Conservation (phyloP, 441 rosid genomes). For the Syzygium syzygioides region DNA sequence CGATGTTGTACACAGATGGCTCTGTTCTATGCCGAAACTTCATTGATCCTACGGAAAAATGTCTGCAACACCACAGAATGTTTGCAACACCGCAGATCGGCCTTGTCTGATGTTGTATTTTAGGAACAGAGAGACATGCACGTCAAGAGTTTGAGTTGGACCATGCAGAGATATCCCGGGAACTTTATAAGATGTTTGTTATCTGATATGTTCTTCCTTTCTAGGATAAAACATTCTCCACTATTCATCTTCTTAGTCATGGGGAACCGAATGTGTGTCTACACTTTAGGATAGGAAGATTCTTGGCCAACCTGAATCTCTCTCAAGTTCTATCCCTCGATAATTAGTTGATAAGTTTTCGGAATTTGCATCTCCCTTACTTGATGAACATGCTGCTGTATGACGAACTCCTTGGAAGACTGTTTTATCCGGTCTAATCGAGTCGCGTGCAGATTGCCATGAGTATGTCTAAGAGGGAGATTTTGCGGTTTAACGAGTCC, state of each 20-base stretch:
- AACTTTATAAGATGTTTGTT: background rate
- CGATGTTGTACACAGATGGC: background rate
- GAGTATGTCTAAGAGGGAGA: background rate
- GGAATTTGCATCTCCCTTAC: background rate
- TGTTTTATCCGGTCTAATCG: background rate
- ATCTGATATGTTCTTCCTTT: too few species aligned
- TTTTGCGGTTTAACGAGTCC: background rate
- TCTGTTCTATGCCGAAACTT: background rate
- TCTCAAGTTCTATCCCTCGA: background rate
- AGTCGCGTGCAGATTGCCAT: background rate
- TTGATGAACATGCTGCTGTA: background rate
- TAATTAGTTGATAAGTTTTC: background rate
- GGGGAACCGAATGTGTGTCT: background rate
- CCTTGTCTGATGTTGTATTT: background rate
- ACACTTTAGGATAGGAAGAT: background rate
- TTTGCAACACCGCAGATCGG: background rate
- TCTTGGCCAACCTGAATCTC: background rate
- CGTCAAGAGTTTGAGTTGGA: background rate
- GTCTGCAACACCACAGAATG: background rate
- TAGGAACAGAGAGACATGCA: background rate
- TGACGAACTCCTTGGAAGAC: background rate
- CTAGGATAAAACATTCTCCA: background rate
- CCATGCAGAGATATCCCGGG: background rate
- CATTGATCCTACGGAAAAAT: background rate
- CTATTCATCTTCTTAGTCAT: background rate